These are phyloP conservation scores for Geranium rotundifolium DNA, from an alignment of 345 rosid species.

Conservation along the genomic window DNA sequence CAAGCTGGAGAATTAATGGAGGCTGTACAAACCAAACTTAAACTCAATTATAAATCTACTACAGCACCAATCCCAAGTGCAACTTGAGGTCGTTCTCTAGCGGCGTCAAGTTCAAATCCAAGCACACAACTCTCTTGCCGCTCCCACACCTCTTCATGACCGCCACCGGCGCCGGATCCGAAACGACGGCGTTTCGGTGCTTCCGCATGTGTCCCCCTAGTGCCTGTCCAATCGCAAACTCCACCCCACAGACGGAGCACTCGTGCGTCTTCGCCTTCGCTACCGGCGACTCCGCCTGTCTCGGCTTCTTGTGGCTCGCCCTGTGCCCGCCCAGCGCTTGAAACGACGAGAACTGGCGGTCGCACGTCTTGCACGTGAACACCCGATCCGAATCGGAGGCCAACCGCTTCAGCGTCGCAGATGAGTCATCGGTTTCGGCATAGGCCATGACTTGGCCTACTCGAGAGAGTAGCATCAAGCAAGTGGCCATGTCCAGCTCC, in stretches of 20 bases:
- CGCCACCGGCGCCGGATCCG: background rate
- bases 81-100: background rate
- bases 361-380: slow-evolving; percentile 67
- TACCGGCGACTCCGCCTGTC: background rate
- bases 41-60: background rate
- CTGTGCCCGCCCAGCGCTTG: slow-evolving; percentile 94
- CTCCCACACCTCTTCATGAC: background rate
- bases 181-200: slow-evolving; percentile 27
- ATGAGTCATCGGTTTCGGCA: background rate
- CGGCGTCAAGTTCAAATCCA: slow-evolving; percentile 1
- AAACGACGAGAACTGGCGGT: slow-evolving; percentile 57
- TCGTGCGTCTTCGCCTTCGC: slow-evolving; percentile 56
- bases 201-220: slow-evolving; percentile 96
- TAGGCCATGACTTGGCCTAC: slow-evolving; percentile 24
- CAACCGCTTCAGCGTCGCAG: background rate
- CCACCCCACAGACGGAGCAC: slow-evolving; percentile 80
- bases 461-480: slow-evolving; percentile 58
- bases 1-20: too few species aligned
- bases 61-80: background rate
- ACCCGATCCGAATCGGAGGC: slow-evolving; percentile 15
- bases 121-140: background rate
- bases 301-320: slow-evolving; percentile 71
- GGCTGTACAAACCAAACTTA: too few species aligned
- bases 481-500: slow-evolving; percentile 32
- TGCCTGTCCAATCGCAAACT: slow-evolving; percentile 78